Evolutionary conservation across 129 eudicot species (phyloP).

Genomic region (Rutidosis leptorrhynchoides): DNA sequence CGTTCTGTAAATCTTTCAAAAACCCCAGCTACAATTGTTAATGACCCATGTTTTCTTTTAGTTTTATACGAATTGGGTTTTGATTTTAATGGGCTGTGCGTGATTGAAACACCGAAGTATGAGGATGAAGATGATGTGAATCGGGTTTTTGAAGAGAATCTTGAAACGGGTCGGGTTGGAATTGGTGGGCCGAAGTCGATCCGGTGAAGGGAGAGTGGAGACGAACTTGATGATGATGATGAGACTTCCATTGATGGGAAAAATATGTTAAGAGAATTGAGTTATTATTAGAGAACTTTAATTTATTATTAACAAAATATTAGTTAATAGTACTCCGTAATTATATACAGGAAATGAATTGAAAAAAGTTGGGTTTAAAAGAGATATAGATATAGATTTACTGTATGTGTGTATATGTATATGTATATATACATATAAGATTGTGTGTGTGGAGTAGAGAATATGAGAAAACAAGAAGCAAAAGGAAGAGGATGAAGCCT

Average conservation of each 20-base stretch:
- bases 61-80: background rate
- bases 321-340: no score
- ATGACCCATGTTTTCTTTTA: constrained; percentile 28
- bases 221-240: constrained; percentile 47
- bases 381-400: background rate
- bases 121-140: constrained; percentile 42
- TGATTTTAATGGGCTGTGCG: constrained; percentile 19
- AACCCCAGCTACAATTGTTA: constrained; percentile 42
- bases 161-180: constrained; percentile 31
- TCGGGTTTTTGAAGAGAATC: constrained; percentile 23
- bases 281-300: no score
- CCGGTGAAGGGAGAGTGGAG: constrained; percentile 43
- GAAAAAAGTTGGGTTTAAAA: background rate
- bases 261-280: background rate
- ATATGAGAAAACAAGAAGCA: constrained; percentile 11
- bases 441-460: constrained; percentile 24
- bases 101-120: constrained; percentile 43
- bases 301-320: no score
- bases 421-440: background rate
- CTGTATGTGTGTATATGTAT: background rate
- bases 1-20: constrained; percentile 87
- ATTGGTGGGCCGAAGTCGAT: constrained; percentile 35
- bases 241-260: constrained; percentile 45
- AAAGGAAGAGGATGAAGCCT: constrained; percentile 32
- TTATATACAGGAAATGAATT: constrained; percentile 21